phyloP scores from a whole-genome alignment of 2,329 filamentous ascomycete species.

The Aureobasidium sp. region DNA sequence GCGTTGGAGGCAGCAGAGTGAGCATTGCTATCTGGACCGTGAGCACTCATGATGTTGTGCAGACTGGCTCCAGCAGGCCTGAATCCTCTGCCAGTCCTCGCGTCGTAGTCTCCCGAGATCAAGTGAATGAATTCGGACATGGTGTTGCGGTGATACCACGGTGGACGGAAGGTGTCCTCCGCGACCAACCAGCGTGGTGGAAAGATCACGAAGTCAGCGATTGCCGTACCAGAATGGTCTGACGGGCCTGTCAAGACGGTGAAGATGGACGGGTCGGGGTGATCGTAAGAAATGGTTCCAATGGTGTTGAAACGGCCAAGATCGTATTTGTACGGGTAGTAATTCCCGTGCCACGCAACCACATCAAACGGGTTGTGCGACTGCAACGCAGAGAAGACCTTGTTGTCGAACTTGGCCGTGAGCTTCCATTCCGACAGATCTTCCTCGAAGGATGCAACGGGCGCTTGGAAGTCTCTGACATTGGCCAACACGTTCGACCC shows the following conservation, averaged over 20 bases:
- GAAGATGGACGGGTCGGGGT: constrained; percentile 31
- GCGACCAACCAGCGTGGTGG: constrained; percentile 31
- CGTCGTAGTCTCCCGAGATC: constrained; percentile 28
- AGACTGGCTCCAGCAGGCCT: constrained; percentile 29
- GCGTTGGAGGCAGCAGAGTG: too few relatives aligned
- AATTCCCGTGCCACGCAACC: constrained; percentile 33
- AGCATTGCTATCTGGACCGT: too few relatives aligned
- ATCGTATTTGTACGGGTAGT: constrained; percentile 38
- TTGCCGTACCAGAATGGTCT: constrained; percentile 27
- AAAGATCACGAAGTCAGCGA: constrained; percentile 31
- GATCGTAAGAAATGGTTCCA: constrained; percentile 31
- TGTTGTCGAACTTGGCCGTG: constrained; percentile 28
- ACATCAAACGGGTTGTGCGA: constrained; percentile 36
- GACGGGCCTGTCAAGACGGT: constrained; percentile 30
- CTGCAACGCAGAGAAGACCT: constrained; percentile 26
- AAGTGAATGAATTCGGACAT: constrained; percentile 30
- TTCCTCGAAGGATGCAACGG: constrained; percentile 30
- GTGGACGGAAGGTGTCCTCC: constrained; percentile 30
- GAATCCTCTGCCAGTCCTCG: constrained; percentile 38
- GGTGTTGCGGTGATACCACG: constrained; percentile 32
- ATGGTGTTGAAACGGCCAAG: constrained; percentile 39
- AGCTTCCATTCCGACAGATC: constrained; percentile 27
- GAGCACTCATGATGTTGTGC: constrained; percentile 29
- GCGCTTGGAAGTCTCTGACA: constrained; percentile 19
- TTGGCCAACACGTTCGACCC: neutral